Evolutionary conservation across 1,284 basidiomycete genomes (phyloP).

Genomic region (Puccinia polysora): DNA sequence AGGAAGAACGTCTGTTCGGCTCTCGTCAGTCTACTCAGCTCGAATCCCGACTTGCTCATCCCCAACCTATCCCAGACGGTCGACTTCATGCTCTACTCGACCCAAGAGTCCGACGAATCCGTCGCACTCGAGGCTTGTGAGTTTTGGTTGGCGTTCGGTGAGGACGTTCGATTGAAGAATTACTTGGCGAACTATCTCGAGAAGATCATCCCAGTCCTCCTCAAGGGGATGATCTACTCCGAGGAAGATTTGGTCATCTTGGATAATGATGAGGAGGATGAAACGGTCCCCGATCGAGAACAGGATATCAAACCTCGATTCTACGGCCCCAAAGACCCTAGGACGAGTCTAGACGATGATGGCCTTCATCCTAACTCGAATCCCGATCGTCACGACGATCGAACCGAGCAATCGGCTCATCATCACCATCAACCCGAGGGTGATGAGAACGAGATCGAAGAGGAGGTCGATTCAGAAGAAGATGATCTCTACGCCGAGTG

Average conservation of each 20-base stretch:
- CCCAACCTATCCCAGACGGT: slow-evolving; percentile 93
- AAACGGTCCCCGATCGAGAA: slow-evolving; percentile 76
- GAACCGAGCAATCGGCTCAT: too few species aligned
- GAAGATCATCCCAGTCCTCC: slow-evolving; percentile 83
- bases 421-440: too few species aligned
- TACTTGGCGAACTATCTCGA: slow-evolving; percentile 78
- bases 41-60: slow-evolving; percentile 90
- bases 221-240: slow-evolving; percentile 96
- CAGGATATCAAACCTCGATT: slow-evolving; percentile 93
- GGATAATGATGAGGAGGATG: slow-evolving; percentile 69
- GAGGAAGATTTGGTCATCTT: slow-evolving; percentile 94
- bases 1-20: slow-evolving; percentile 94
- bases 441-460: slow-evolving; percentile 72
- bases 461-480: slow-evolving; percentile 85
- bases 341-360: slow-evolving; percentile 49
- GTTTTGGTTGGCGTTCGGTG: slow-evolving; percentile 99
- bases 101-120: slow-evolving; percentile 89
- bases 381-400: neutral
- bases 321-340: slow-evolving; percentile 75
- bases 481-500: slow-evolving; percentile 98
- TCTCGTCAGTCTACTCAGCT: slow-evolving; percentile 83
- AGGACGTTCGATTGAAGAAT: slow-evolving; percentile 77
- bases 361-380: slow-evolving; percentile 38
- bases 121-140: slow-evolving; percentile 96
- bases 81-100: slow-evolving; percentile 98